Base-by-base conservation (phyloP, 163 green algal species). In the Coccomyxa subellipsoidea region DNA sequence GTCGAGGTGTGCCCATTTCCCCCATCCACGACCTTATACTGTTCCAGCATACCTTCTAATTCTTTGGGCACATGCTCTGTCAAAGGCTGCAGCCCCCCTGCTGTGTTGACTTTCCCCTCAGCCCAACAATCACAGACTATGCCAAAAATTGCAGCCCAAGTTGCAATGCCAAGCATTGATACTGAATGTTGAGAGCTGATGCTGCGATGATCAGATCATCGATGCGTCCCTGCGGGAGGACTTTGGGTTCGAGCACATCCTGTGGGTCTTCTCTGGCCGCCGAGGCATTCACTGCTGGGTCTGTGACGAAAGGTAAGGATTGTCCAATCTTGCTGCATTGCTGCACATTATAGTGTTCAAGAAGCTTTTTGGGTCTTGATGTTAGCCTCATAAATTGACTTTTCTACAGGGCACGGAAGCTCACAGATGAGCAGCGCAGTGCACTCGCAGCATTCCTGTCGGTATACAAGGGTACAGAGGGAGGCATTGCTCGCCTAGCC, bases 241-340 rank as follows among this genome's bases (percentile, higher is more conserved):
- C 85, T 99, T 99, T 90, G 97, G 97, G 21, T 99, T 99, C 87
- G 38, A 94, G 76, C 93, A 99, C 87, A 93, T 99, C 34, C 89
- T 99, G 76, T 99, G 95, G 92, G 97, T 99, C 15, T 99, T 96
- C 91, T 99, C 95, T 0, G 97, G 97, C 0, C 89, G 97, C 4
- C 90, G 97, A 78, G 97, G 97, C 32, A 92, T 99, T 66, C 97
- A 99, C 80, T 96, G 93, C 86, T 99, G 97, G 97, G 94, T 99
- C 59, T 98, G 95, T 85, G 97, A 99, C 77, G 31, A 71, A 39
- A 79, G 38, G 77, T n/a, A 8, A n/a, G n/a, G n/a, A n/a, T n/a
- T 34, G 54, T 38, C 66, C 66, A n/a, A n/a, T n/a, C n/a, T n/a
- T n/a, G n/a, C n/a, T n/a, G n/a, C n/a, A n/a, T n/a, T n/a, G n/a